phyloP scores from a whole-genome alignment of 441 rosid species.

The Populus tomentosa region DNA sequence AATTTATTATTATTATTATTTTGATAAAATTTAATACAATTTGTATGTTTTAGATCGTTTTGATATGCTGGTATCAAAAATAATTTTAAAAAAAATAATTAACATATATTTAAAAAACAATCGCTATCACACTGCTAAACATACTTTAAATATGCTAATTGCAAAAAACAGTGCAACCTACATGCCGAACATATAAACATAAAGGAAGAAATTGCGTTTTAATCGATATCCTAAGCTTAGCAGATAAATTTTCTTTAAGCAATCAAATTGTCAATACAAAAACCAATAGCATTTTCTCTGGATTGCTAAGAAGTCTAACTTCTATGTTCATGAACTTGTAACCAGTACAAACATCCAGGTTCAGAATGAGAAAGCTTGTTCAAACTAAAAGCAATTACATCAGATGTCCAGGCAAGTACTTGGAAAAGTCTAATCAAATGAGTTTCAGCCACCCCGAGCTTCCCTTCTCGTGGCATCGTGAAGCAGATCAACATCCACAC shows the following conservation, averaged over 20 bases:
- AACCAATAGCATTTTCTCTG: not conserved
- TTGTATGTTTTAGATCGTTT: too few relatives aligned
- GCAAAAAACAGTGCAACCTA: not conserved
- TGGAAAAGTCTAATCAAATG: not conserved
- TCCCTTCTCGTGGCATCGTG: slow-evolving; percentile 99
- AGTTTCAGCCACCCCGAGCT: slow-evolving; percentile 85
- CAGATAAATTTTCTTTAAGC: not conserved
- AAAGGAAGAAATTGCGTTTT: not conserved
- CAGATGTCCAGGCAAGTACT: slow-evolving; percentile 19
- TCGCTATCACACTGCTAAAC: too few relatives aligned
- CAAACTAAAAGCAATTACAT: slow-evolving; percentile 20
- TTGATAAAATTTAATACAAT: too few relatives aligned
- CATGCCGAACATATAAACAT: not conserved
- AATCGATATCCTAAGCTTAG: not conserved
- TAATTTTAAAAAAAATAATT: too few relatives aligned
- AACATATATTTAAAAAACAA: too few relatives aligned
- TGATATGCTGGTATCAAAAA: too few relatives aligned
- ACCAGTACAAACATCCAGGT: slow-evolving; percentile 6
- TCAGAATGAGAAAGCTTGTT: slow-evolving; percentile 15
- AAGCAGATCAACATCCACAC: slow-evolving; percentile 92
- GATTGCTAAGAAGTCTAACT: not conserved
- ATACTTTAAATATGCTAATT: too few relatives aligned
- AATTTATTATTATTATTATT: too few relatives aligned
- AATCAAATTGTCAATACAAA: not conserved
- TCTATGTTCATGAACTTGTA: not conserved